Conservation (phyloP, 2,329 filamentous ascomycete species). For the Neopestalotiopsis clavispora region DNA sequence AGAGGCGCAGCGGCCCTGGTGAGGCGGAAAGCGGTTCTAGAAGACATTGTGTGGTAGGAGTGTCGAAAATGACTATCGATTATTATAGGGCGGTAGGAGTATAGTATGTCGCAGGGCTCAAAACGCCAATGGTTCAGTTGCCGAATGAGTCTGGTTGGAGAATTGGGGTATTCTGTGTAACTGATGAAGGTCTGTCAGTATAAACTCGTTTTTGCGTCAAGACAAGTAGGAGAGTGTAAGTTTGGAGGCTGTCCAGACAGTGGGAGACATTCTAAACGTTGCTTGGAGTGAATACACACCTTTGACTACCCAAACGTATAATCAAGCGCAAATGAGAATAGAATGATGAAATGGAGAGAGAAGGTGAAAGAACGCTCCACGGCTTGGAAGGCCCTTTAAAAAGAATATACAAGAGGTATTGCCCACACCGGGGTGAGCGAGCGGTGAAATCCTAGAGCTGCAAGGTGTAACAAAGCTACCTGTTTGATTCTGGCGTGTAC, state of each 20-base stretch:
- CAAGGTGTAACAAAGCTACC: not conserved
- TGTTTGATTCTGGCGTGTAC: slow-evolving; percentile 11
- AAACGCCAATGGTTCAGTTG: not conserved
- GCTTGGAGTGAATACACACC: not conserved
- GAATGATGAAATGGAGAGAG: not conserved
- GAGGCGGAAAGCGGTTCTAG: slow-evolving; percentile 35
- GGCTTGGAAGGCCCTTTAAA: not conserved
- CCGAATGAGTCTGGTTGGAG: slow-evolving; percentile 13
- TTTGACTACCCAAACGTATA: not conserved
- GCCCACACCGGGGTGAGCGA: slow-evolving; percentile 12
- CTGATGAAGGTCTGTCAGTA: not conserved
- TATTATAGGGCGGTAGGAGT: not conserved
- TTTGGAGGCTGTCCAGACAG: not conserved
- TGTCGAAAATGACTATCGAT: not conserved
- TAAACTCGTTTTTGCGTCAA: not conserved
- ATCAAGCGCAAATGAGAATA: not conserved
- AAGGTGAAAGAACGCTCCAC: not conserved
- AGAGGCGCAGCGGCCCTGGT: slow-evolving; percentile 36
- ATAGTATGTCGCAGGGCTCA: not conserved
- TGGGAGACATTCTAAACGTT: not conserved
- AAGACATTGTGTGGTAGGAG: slow-evolving; percentile 30
- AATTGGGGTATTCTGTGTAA: slow-evolving; percentile 9
- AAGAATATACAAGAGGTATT: slow-evolving; percentile 6
- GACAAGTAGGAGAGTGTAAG: not conserved
- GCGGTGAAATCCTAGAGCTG: not conserved